Conservation (phyloP, 176 grass and related monocot genomes). For the Cymbopogon citratus region DNA sequence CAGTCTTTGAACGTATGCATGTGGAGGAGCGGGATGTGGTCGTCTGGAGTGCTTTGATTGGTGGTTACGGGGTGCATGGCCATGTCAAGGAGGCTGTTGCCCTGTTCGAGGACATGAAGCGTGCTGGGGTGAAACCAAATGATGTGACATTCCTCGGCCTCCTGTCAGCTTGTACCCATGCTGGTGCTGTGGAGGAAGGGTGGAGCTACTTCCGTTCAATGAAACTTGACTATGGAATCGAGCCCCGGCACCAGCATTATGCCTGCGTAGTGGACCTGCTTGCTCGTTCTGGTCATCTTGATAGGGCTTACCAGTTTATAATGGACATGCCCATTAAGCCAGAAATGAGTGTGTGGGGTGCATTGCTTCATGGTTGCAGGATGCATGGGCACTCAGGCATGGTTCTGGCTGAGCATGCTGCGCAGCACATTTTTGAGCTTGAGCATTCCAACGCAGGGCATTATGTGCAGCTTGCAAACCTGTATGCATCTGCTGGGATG, state of each 20-base stretch:
- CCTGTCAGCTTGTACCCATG: constrained; percentile 61
- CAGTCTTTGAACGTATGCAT: constrained; percentile 41
- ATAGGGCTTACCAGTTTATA: constrained; percentile 52
- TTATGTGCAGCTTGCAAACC: constrained; percentile 75
- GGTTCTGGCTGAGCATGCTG: constrained; percentile 45
- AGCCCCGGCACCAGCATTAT: constrained; percentile 65
- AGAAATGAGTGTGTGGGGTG: constrained; percentile 65
- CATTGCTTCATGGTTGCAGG: constrained; percentile 66
- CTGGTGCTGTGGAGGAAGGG: constrained; percentile 51
- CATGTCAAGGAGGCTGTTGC: constrained; percentile 37
- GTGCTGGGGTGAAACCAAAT: constrained; percentile 44
- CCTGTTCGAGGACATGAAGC: constrained; percentile 58
- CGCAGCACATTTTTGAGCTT: constrained; percentile 50
- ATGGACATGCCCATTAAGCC: constrained; percentile 55
- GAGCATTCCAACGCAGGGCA: constrained; percentile 58
- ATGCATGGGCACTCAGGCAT: constrained; percentile 45
- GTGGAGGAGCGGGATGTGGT: constrained; percentile 46
- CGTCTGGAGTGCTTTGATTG: constrained; percentile 66
- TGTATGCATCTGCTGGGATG: constrained; percentile 65
- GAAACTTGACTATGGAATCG: constrained; percentile 46
- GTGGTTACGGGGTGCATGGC: constrained; percentile 56
- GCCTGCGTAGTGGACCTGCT: constrained; percentile 65
- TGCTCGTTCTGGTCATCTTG: constrained; percentile 56
- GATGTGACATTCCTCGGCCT: constrained; percentile 64
- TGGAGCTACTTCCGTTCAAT: constrained; percentile 70